A percentile compares a stretch with the other conserved stretches of the same genome.
Evolutionary conservation across 192 early-diverging fungal species (phyloP).

Genomic region (Diversispora epigaea): DNA sequence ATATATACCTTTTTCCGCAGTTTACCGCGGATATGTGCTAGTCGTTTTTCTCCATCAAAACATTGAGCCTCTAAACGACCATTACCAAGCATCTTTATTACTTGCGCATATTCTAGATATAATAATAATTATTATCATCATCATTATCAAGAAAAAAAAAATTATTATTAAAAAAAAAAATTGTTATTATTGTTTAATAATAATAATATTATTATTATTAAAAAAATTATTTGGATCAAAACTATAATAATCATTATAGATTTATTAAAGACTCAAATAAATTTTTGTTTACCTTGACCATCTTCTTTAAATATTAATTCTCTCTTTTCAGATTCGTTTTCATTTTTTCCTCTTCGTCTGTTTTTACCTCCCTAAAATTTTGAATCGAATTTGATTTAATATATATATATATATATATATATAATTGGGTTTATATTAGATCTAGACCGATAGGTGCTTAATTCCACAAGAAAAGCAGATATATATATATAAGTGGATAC

Average conservation of each 20-base stretch:
- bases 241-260: too few species aligned
- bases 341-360: conserved; percentile 94
- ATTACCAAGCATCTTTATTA: conserved; percentile 95
- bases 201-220: background rate
- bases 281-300: conserved; percentile 68
- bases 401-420: too few species aligned
- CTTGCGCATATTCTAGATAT: conserved; percentile 83
- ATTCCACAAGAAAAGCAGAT: background rate
- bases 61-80: conserved; percentile 89
- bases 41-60: conserved; percentile 84
- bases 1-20: conserved; percentile 90
- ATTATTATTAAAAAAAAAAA: background rate
- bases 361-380: conserved; percentile 74
- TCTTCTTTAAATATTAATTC: conserved; percentile 97
- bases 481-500: background rate
- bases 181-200: too few species aligned
- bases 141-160: background rate
- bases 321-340: conserved; percentile 91
- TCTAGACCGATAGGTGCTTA: background rate
- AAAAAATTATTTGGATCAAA: background rate
- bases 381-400: background rate
- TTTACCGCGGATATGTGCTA: conserved; percentile 95
- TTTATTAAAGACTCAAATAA: background rate
- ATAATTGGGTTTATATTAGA: background rate
- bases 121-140: background rate